A percentile compares a stretch with the other conserved stretches of the same genome.
These are phyloP conservation scores for Camellia granthamiana DNA, from an alignment of 148 eudicot genomes.

Conservation along the genomic window DNA sequence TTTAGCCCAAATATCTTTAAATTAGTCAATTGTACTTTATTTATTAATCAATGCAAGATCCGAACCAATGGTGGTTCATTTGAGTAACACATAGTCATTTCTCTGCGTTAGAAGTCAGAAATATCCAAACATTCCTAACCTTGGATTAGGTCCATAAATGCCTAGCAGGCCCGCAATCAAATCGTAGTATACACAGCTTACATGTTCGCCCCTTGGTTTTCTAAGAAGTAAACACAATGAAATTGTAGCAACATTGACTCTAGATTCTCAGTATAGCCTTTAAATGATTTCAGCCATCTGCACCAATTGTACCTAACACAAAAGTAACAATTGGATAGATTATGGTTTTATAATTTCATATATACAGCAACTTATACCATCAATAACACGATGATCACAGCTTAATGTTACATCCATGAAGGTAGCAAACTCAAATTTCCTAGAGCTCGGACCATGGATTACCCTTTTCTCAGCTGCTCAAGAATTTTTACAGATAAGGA, in stretches of 20 bases:
- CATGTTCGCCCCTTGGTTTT: no score
- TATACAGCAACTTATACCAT: conserved; percentile 49
- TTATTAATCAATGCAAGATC: no score
- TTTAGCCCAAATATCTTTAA: no score
- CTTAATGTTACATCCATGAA: conserved; percentile 84
- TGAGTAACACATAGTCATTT: no score
- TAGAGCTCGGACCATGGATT: conserved; percentile 56
- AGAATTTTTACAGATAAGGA: conserved; percentile 3
- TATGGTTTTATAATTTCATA: neutral
- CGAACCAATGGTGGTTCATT: no score
- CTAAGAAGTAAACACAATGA: no score
- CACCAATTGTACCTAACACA: conserved; percentile 83
- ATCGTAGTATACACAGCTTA: no score
- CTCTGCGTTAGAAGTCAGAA: no score
- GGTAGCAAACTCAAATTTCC: conserved; percentile 66
- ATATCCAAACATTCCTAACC: no score
- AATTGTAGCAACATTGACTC: conserved; percentile 82
- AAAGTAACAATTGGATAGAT: neutral
- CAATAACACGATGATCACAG: conserved; percentile 97
- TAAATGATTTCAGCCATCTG: conserved; percentile 97
- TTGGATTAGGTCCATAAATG: no score
- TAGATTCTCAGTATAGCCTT: conserved; percentile 93
- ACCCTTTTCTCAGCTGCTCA: conserved; percentile 88
- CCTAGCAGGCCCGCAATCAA: no score
- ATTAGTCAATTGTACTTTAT: no score